Percentiles rank a stretch among this genome's conserved stretches.
These are phyloP conservation scores for Microcos paniculata DNA, from an alignment of 345 rosid genomes.

Conservation along the genomic window DNA sequence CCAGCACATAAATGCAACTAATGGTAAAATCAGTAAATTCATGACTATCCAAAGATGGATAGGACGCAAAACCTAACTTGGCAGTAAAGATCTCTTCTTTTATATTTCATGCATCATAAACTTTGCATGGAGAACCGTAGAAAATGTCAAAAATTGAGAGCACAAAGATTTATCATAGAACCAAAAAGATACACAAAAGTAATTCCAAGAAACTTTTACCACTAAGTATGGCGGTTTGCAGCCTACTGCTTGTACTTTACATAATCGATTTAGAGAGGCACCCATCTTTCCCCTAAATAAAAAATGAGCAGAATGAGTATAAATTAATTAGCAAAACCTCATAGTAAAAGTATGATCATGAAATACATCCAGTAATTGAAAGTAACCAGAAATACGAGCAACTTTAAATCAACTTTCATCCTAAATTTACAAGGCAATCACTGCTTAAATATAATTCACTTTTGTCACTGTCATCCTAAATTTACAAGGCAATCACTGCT, in stretches of 20 bases:
- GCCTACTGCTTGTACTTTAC: slow-evolving; percentile 45
- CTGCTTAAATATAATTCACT: not conserved
- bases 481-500: not conserved
- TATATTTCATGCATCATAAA: not conserved
- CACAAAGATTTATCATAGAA: not conserved
- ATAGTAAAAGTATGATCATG: not conserved
- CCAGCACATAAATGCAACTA: not conserved
- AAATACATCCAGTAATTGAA: not conserved
- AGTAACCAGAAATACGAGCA: not conserved
- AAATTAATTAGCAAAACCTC: slow-evolving; percentile 7
- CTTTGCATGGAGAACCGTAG: not conserved
- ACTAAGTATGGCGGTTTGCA: slow-evolving; percentile 70
- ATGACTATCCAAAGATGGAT: not conserved
- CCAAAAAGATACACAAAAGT: not conserved
- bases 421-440: not conserved
- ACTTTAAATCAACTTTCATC: not conserved
- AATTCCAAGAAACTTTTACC: slow-evolving; percentile 31
- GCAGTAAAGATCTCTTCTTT: not conserved
- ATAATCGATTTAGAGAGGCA: slow-evolving; percentile 61
- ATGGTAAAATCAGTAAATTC: not conserved
- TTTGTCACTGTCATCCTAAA: not conserved
- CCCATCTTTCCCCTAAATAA: slow-evolving; percentile 74
- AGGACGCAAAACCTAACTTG: not conserved
- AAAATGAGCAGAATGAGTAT: slow-evolving; percentile 9
- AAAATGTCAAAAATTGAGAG: not conserved